Percentiles rank a stretch among this genome's conserved stretches.
Conservation (phyloP, 2,329 filamentous ascomycete species). For the Sclerotinia sclerotiorum region DNA sequence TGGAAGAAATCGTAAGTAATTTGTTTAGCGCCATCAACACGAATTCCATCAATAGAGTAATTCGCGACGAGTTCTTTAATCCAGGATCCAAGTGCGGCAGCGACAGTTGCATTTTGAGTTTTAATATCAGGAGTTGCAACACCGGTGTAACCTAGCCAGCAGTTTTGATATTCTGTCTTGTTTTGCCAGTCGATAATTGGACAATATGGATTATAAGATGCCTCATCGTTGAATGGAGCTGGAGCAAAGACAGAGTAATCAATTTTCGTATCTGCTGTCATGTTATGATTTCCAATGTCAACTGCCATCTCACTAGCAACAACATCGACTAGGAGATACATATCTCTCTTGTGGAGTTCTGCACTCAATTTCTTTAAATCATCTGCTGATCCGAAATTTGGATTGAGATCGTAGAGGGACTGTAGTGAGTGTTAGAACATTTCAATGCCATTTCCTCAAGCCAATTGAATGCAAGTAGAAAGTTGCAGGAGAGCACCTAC, state of each 20-base stretch:
- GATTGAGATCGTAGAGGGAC: slow-evolving; percentile 52
- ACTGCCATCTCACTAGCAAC: slow-evolving; percentile 50
- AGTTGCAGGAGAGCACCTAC: background rate
- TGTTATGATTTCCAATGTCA: slow-evolving; percentile 21
- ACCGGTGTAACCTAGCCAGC: slow-evolving; percentile 41
- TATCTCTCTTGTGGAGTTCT: slow-evolving; percentile 54
- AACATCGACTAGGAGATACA: slow-evolving; percentile 52
- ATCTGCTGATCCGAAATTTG: slow-evolving; percentile 56
- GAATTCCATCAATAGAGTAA: slow-evolving; percentile 49
- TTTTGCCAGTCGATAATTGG: slow-evolving; percentile 41
- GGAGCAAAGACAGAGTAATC: slow-evolving; percentile 27
- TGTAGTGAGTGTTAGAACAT: slow-evolving; percentile 37
- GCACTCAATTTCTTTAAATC: slow-evolving; percentile 58
- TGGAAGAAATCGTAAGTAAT: slow-evolving; percentile 54
- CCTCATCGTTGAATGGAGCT: slow-evolving; percentile 27
- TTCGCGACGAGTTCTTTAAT: slow-evolving; percentile 43
- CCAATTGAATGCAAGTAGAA: background rate
- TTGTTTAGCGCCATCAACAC: slow-evolving; percentile 50
- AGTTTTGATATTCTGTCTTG: slow-evolving; percentile 37
- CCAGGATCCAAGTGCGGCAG: slow-evolving; percentile 44
- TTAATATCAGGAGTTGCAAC: slow-evolving; percentile 47
- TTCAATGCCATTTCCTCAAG: background rate
- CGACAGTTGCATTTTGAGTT: slow-evolving; percentile 44
- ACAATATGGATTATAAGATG: slow-evolving; percentile 27
- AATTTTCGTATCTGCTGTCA: slow-evolving; percentile 23